A percentile compares a stretch with the other conserved stretches of the same genome.
Evolutionary conservation across 1,284 basidiomycete genomes (phyloP).

Genomic region (Heterobasidion occidentale): DNA sequence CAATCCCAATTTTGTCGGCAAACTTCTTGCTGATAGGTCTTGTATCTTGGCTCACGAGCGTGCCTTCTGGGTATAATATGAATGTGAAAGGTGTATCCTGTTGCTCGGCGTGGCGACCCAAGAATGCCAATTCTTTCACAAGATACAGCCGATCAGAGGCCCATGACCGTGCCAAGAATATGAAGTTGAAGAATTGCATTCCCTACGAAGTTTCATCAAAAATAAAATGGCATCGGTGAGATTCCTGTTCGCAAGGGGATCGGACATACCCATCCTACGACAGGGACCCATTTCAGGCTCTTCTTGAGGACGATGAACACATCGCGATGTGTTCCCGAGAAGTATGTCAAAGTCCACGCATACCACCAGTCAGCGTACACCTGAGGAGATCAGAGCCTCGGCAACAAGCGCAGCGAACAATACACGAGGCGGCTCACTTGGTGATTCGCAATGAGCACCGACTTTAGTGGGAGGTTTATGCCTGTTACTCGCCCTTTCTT

Average conservation of each 20-base stretch:
- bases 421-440: slow-evolving; percentile 40
- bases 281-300: slow-evolving; percentile 80
- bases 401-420: neutral
- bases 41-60: slow-evolving; percentile 79
- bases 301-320: slow-evolving; percentile 89
- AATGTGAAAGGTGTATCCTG: slow-evolving; percentile 71
- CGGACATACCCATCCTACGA: slow-evolving; percentile 76
- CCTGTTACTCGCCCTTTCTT: slow-evolving; percentile 46
- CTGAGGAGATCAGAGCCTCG: slow-evolving; percentile 28
- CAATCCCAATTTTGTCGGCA: slow-evolving; percentile 76
- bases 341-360: slow-evolving; percentile 82
- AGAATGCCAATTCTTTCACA: slow-evolving; percentile 44
- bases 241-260: neutral
- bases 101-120: slow-evolving; percentile 53
- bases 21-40: slow-evolving; percentile 78
- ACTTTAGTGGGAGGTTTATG: slow-evolving; percentile 69
- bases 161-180: slow-evolving; percentile 85
- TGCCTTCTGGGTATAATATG: slow-evolving; percentile 90
- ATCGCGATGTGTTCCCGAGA: slow-evolving; percentile 62
- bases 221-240: neutral
- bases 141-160: slow-evolving; percentile 69
- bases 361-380: slow-evolving; percentile 92
- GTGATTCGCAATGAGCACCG: slow-evolving; percentile 78
- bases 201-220: slow-evolving; percentile 35
- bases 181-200: slow-evolving; percentile 91